Percentiles rank a stretch among this genome's conserved stretches.
phyloP scores from a whole-genome alignment of 805 yeast genomes.

The Starmera quercuum region DNA sequence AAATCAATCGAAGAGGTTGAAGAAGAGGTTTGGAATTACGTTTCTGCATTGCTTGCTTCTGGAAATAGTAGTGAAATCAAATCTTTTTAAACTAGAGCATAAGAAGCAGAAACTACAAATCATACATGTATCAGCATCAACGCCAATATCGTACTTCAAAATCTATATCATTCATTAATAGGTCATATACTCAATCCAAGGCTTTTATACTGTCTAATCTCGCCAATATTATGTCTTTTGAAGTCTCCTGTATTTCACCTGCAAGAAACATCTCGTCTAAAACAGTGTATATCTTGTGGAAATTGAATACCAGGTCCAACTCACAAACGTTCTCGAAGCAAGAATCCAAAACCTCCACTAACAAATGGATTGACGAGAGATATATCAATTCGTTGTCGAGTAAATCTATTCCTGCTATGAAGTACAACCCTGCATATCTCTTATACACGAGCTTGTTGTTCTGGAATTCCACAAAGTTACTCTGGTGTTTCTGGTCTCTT shows the following conservation, averaged over 20 bases:
- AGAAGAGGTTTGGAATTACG: conserved; percentile 32
- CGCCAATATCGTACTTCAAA: background rate
- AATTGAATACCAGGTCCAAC: conserved; percentile 86
- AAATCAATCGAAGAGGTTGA: conserved; percentile 50
- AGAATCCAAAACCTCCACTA: conserved; percentile 82
- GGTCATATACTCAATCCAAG: conserved; percentile 49
- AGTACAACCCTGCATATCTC: conserved; percentile 87
- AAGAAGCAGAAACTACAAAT: background rate
- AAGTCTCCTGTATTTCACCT: conserved; percentile 87
- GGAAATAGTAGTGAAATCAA: conserved; percentile 6
- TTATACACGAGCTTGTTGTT: conserved; percentile 70
- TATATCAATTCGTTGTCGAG: conserved; percentile 77
- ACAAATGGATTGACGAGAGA: conserved; percentile 76
- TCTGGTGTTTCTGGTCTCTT: conserved; percentile 77
- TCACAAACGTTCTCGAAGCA: conserved; percentile 81
- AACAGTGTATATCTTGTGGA: conserved; percentile 73
- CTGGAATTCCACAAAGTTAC: conserved; percentile 71
- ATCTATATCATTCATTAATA: too few relatives aligned
- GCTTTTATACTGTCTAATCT: conserved; percentile 60
- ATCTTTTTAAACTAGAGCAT: conserved; percentile 1
- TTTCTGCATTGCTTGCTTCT: conserved; percentile 9
- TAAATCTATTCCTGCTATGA: conserved; percentile 76
- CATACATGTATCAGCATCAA: background rate
- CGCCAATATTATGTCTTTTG: conserved; percentile 57
- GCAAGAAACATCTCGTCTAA: conserved; percentile 84